Base-by-base conservation (phyloP, 2,329 filamentous ascomycete species). In the Davidsoniella australis region DNA sequence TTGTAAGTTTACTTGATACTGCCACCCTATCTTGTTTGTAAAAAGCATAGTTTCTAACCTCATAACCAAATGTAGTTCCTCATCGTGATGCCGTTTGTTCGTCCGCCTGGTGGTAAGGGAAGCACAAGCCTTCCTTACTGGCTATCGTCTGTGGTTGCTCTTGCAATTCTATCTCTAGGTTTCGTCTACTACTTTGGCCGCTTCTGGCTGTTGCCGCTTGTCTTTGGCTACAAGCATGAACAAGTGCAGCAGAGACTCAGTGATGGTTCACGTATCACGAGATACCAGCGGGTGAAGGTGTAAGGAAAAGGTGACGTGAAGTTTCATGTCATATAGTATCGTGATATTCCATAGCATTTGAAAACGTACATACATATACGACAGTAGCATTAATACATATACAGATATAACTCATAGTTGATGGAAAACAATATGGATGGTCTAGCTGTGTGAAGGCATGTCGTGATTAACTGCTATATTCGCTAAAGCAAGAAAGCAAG, bases 81-180 rank as follows among this genome's bases (percentile, higher is more conserved):
- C 8, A 68, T 67, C 2, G 37, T 74, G 0, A 70, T 73, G 0
- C 73, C 73, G 0, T 75, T 76, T 49, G 68, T 77, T 43, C 72
- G 73, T 1, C 73, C 73, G 0, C 63, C 64, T 33, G 66, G 64
- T 1, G 65, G 62, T 55, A 68, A 65, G 63, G 64, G 67, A 44
- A 65, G 65, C 1, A 65, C 70, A 14, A 68, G 68, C 0, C 75
- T 75, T 37, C 71, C 71, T 2, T 76, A 75, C 61, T 77, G 71
- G 50, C 61, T 73, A 0, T 75, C 74, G 55, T 72, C 73, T 0
- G 64, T 75, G 0, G 71, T 76, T 1, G 72, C 71, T 0, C 65
- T 74, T 0, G 66, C 64, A 0, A 68, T 76, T 4, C 56, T 76
- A 18, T 44, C 72, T 0, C 59, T 74, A 0, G 73, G 73, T 1